phyloP scores from a whole-genome alignment of 192 early-diverging fungal genomes.

The Rhizoclosmatium sp. region DNA sequence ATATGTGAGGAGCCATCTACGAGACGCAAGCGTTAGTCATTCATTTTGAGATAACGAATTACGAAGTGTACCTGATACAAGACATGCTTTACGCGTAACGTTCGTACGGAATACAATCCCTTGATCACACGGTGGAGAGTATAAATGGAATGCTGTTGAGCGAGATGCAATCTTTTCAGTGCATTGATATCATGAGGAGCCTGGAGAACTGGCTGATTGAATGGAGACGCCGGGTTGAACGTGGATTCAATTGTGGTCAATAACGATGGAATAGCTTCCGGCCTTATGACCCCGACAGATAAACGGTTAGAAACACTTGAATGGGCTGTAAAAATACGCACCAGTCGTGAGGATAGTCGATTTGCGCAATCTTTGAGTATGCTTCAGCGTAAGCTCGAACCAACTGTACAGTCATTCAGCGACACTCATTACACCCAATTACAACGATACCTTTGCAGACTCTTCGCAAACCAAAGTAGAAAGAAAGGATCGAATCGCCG shows the following conservation, averaged over 20 bases:
- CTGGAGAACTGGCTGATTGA: neutral
- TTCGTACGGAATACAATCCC: constrained; percentile 69
- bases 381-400: constrained; percentile 66
- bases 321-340: constrained; percentile 41
- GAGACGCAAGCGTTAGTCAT: constrained; percentile 31
- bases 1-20: constrained; percentile 75
- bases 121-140: constrained; percentile 81
- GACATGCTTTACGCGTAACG: constrained; percentile 67
- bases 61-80: constrained; percentile 55
- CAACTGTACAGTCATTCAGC: neutral
- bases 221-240: constrained; percentile 36
- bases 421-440: neutral
- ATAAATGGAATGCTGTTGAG: constrained; percentile 77
- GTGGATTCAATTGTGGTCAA: constrained; percentile 65
- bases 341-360: constrained; percentile 91
- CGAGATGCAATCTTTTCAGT: constrained; percentile 41
- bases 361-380: constrained; percentile 81
- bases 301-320: neutral
- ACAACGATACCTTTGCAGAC: constrained; percentile 59
- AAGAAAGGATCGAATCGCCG: constrained; percentile 68
- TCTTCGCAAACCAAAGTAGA: constrained; percentile 75
- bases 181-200: neutral
- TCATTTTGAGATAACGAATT: constrained; percentile 12
- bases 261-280: constrained; percentile 64
- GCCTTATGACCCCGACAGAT: constrained; percentile 48